phyloP scores from a whole-genome alignment of 2,329 filamentous ascomycete genomes.

The Botrytis pseudocinerea region DNA sequence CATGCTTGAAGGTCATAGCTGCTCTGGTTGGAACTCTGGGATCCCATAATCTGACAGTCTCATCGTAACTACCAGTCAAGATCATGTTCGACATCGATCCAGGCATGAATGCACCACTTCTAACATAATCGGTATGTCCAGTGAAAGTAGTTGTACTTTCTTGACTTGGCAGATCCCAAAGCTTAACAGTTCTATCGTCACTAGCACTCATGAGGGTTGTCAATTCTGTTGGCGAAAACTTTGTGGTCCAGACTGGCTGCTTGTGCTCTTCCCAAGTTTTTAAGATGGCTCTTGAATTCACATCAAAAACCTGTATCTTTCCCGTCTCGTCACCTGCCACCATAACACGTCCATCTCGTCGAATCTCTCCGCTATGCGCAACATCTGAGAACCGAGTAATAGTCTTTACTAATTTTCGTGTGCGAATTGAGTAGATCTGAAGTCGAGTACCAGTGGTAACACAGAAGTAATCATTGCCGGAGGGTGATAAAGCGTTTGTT shows the following conservation, averaged over 20 bases:
- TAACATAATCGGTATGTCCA: conserved; percentile 91
- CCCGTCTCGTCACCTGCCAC: conserved; percentile 91
- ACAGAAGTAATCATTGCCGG: conserved; percentile 74
- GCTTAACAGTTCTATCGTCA: conserved; percentile 86
- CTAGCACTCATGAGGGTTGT: conserved; percentile 86
- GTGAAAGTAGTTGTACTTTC: conserved; percentile 74
- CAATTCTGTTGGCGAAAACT: conserved; percentile 85
- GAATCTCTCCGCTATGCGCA: conserved; percentile 84
- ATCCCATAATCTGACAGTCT: conserved; percentile 93
- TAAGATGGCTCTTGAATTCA: conserved; percentile 83
- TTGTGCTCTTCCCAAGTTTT: conserved; percentile 95
- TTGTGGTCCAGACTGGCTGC: conserved; percentile 88
- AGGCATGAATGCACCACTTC: conserved; percentile 83
- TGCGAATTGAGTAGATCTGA: conserved; percentile 90
- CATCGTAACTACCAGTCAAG: conserved; percentile 90
- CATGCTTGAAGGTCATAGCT: conserved; percentile 93
- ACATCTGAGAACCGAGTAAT: conserved; percentile 92
- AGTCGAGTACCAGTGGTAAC: conserved; percentile 93
- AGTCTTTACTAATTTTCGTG: conserved; percentile 87
- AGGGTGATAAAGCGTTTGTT: conserved; percentile 44
- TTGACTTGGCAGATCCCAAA: conserved; percentile 90
- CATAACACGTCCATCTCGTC: conserved; percentile 83
- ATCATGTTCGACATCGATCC: conserved; percentile 68
- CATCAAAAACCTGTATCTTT: conserved; percentile 92
- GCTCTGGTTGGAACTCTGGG: conserved; percentile 68